Base-by-base conservation (phyloP, 2,329 filamentous ascomycete genomes). In the Monosporascus cannonballus region DNA sequence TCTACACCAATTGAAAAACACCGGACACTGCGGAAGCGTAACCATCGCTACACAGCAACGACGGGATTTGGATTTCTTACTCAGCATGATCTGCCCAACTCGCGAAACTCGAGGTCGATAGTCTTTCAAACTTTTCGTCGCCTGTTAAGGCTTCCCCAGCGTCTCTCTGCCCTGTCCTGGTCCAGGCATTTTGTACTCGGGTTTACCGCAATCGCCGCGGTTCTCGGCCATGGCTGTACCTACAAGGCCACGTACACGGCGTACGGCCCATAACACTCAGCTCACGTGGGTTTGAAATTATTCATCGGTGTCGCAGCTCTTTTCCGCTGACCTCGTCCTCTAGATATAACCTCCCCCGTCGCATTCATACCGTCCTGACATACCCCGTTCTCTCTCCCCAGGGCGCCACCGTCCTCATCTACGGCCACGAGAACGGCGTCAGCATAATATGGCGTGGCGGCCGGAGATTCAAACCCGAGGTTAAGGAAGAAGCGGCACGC, bases 401-500 rank as follows among this genome's bases (percentile, higher is more conserved):
- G 61, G 83, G 83, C 37, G 83, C 84, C 6, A 81, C 77, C 2
- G 77, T 86, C 61, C 65, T 86, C 25, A 68, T 87, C 45, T 85
- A 85, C 60, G 83, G 80, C 46, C 83, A 86, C 59, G 81, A 85
- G 54, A 82, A 79, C 65, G 84, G 84, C 45, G 68, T 85, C 42
- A 82, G 77, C 3, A 61, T 86, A 38, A 67, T 82, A 24, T 87
- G 84, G 84, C 77, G 81, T 42, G 84, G 84, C 46, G 83, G 83
- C 11, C 76, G 75, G 49, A 73, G 75, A n/a, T 79, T 86, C 60
- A 85, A 83, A 63, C 56, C 71, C 2, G 57, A 67, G 1, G 51
- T 55, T 25, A 67, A 71, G 38, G 72, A 75, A 49, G 60, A 64
- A 17, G 55, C 59, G 2, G 54, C 8, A 69, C 69, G 53, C n/a